Evolutionary conservation across 768 basidiomycete species (phyloP).

Genomic region (Cubamyces lactineus): DNA sequence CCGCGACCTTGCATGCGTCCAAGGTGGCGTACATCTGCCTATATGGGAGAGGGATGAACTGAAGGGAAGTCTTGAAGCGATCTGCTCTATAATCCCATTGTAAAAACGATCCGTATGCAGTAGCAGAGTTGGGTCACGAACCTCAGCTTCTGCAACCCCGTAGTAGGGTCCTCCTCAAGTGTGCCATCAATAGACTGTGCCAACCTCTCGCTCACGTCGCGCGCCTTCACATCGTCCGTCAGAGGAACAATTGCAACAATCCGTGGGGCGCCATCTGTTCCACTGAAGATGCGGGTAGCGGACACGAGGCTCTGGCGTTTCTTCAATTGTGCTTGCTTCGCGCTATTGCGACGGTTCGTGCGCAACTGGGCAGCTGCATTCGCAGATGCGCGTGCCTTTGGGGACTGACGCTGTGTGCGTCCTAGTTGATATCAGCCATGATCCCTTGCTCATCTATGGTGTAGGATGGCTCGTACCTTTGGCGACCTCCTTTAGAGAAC

Average conservation of each 20-base stretch:
- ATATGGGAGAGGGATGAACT: slow-evolving; percentile 80
- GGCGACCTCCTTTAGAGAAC: slow-evolving; percentile 77
- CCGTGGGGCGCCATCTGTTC: slow-evolving; percentile 77
- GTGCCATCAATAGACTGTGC: slow-evolving; percentile 61
- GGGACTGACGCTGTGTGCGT: slow-evolving; percentile 55
- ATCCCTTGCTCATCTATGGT: neutral
- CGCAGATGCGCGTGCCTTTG: slow-evolving; percentile 52
- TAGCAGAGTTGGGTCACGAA: slow-evolving; percentile 37
- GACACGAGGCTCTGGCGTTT: slow-evolving; percentile 72
- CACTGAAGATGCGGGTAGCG: slow-evolving; percentile 77
- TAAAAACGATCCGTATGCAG: neutral
- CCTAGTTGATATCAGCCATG: slow-evolving; percentile 43
- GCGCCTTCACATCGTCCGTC: slow-evolving; percentile 62
- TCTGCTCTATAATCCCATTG: slow-evolving; percentile 60
- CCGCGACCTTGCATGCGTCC: slow-evolving; percentile 85
- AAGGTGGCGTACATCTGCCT: slow-evolving; percentile 74
- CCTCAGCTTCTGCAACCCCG: slow-evolving; percentile 71
- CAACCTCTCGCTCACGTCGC: slow-evolving; percentile 56
- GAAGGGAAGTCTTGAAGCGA: slow-evolving; percentile 88
- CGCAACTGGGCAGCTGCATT: slow-evolving; percentile 69
- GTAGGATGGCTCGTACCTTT: slow-evolving; percentile 60
- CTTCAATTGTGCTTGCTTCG: slow-evolving; percentile 77
- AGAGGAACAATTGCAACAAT: slow-evolving; percentile 90
- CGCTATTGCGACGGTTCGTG: slow-evolving; percentile 79
- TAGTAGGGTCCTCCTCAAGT: slow-evolving; percentile 52